Base-by-base conservation (phyloP, 2,329 filamentous ascomycete species). In the Microdochium paspali region DNA sequence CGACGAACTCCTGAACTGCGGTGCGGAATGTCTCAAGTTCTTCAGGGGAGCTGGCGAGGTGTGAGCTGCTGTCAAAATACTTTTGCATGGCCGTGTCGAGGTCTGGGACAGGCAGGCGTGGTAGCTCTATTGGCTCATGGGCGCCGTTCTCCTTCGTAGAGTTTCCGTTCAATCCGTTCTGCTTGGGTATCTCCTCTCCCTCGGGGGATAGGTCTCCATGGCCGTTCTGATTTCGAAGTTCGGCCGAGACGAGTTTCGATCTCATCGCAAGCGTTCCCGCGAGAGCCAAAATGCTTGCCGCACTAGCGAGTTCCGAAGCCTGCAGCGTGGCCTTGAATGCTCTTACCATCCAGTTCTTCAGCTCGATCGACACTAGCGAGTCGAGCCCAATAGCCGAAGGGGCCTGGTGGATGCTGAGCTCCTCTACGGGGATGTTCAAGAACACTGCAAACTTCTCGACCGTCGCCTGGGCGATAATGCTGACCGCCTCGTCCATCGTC, bases 281-380 rank as follows among this genome's bases (percentile, higher is more conserved):
- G n/a, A 35, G 31, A 5, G 10, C 31, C 10, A 35, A n/a, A 18
- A 35, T 35, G 15, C 31, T 35, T 35, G n/a, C 15, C 5, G 44
- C 26, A 31, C 44, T 31, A 21, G 23, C 10, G 12, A 71, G 56
- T 44, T 65, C 65, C 10, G 72, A 53, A 0, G 70, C 62, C 1
- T 68, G 64, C 2, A 72, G 57, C 44, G 70, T 63, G 1, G 66
- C 55, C 2, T 65, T 49, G 24, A 46, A 18, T 12, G 30, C 31
- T 20, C 21, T 39, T 9, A 18, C 20, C 18, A 46, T 24, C 45
- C 31, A 42, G 31, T 40, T 25, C 26, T 40, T 39, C 5, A 46
- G 28, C 21, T 46, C 45, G 21, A 46, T 42, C 13, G 45, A 30
- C 2, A 40, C 32, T 3, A 40, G 24, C 21, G 32, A 46, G 32